Base-by-base conservation (phyloP, 2,329 filamentous ascomycete genomes). In the Neocatenulostroma microsporum region DNA sequence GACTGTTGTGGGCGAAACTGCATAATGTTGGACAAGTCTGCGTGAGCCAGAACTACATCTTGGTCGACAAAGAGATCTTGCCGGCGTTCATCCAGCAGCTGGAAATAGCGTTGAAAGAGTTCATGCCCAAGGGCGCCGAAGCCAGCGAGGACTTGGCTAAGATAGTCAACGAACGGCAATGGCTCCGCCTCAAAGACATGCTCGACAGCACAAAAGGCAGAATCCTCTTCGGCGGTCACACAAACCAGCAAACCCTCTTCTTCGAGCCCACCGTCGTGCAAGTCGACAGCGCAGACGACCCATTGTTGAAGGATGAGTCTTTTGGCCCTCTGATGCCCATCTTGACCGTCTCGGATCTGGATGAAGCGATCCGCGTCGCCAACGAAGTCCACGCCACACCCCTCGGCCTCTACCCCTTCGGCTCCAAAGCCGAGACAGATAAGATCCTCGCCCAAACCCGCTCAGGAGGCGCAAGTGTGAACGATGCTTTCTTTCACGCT, bases 201-300 rank as follows among this genome's bases (percentile, higher is more conserved):
- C 68, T 98, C n/a, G 86, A 94, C 59, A 72, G 77, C 39, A 82
- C 77, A 38, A 74, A 75, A 44, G 91, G 91, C 60, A 83, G 84
- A 65, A 86, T 98, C 46, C 70, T 96, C 32, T 67, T 94, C 53
- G 91, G 91, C 34, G 91, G 91, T 32, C 77, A 80, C 37, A 80
- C 83, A 66, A 86, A 96, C 59, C 80, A 84, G 57, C 69, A 73
- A 23, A 74, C 85, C 21, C 78, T 83, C 33, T 95, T 83, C 63
- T 91, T 98, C 50, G 86, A 89, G 58, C 85, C 88, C 1, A 98
- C 91, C 0, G 78, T 89, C n/a, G 79, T 98, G n/a, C 72, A 85
- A 42, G 82, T 95, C 24, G 72, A 84, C 47, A 78, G 77, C 44
- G 57, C 74, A 12, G 73, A 88, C 32, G 89, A 94, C 63, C 73